These are phyloP conservation scores for Sordariomycetes sp. DNA, from an alignment of 2,329 filamentous ascomycete genomes.

Conservation along the genomic window DNA sequence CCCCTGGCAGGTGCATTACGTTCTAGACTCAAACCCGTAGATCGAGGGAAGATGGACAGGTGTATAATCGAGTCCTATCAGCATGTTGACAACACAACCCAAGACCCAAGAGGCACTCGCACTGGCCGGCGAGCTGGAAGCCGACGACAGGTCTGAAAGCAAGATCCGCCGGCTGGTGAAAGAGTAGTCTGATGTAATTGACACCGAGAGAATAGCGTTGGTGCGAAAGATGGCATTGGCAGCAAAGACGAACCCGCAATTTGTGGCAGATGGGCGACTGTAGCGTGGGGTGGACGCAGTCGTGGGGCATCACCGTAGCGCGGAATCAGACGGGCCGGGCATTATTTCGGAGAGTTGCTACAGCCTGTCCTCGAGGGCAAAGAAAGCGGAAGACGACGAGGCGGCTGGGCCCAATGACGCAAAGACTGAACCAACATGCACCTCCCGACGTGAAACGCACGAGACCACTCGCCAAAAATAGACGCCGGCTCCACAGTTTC, in stretches of 20 bases:
- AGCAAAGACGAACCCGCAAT: conserved; percentile 9
- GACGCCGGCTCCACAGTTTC: no score
- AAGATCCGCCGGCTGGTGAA: conserved; percentile 7
- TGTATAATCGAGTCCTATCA: conserved; percentile 10
- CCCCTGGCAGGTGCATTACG: conserved; percentile 8
- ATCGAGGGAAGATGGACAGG: conserved; percentile 5
- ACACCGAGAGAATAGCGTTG: conserved; percentile 7
- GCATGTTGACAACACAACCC: conserved; percentile 6
- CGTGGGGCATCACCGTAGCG: neutral
- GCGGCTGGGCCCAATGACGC: no score
- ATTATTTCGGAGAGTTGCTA: no score
- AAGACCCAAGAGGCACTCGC: conserved; percentile 6
- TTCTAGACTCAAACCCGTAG: conserved; percentile 7
- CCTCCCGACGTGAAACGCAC: no score
- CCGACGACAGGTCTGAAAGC: conserved; percentile 9
- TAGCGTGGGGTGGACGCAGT: conserved; percentile 9
- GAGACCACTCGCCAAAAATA: no score
- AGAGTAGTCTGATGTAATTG: conserved; percentile 9
- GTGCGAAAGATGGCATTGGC: conserved; percentile 9
- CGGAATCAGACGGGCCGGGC: no score
- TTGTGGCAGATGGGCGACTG: conserved; percentile 10
- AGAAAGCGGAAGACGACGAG: no score
- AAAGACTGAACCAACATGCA: no score
- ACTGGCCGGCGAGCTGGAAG: conserved; percentile 7
- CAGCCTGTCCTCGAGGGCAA: no score